Conservation (phyloP, 2,329 filamentous ascomycete species). For the Alternaria conjuncta region DNA sequence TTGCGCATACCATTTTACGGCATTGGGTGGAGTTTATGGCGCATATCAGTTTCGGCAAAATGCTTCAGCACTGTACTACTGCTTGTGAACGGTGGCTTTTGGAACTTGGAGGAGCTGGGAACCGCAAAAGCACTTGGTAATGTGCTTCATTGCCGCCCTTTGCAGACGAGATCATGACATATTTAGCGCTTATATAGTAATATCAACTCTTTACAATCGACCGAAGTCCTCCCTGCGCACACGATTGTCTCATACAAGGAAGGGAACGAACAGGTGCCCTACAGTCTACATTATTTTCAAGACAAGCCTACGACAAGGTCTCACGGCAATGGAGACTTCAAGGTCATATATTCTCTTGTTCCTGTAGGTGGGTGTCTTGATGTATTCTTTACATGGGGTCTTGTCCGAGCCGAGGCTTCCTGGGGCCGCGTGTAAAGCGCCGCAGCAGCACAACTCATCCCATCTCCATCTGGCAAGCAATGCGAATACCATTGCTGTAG, state of each 20-base stretch:
- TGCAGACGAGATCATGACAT: slow-evolving; percentile 6
- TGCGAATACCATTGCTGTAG: not conserved
- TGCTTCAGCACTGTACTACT: not conserved
- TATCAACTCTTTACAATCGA: slow-evolving; percentile 4
- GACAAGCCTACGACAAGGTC: not conserved
- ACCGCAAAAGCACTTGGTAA: not conserved
- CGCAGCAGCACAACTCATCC: not conserved
- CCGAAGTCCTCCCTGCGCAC: not conserved
- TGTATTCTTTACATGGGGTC: not conserved
- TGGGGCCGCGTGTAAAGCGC: not conserved
- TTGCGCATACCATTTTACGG: slow-evolving; percentile 8
- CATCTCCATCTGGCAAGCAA: not conserved
- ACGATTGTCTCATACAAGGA: not conserved
- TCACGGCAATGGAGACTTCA: not conserved
- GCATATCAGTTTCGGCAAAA: slow-evolving; percentile 4
- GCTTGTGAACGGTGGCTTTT: not conserved
- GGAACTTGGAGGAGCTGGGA: not conserved
- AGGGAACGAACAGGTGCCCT: not conserved
- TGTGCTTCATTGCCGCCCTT: not conserved
- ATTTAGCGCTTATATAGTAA: slow-evolving; percentile 22
- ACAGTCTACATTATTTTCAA: not conserved
- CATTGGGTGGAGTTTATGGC: slow-evolving; percentile 21
- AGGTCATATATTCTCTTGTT: not conserved
- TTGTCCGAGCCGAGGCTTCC: not conserved
- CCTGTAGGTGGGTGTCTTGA: not conserved